phyloP scores from a whole-genome alignment of 2,329 filamentous ascomycete genomes.

The Ambrosiella cleistominuta region DNA sequence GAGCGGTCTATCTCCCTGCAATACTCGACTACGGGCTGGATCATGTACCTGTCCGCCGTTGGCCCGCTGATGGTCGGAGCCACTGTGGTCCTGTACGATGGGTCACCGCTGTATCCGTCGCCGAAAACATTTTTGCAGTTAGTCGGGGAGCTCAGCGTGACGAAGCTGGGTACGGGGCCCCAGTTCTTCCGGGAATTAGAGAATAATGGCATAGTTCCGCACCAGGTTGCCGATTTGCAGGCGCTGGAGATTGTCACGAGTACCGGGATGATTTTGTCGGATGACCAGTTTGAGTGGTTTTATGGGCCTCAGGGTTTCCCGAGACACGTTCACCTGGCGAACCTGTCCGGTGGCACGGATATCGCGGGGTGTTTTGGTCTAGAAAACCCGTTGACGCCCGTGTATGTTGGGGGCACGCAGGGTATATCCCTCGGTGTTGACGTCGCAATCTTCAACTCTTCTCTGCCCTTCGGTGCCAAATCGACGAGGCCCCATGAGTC shows the following conservation, averaged over 20 bases:
- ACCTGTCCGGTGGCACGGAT: conserved; percentile 65
- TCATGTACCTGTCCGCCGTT: conserved; percentile 61
- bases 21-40: conserved; percentile 62
- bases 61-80: conserved; percentile 41
- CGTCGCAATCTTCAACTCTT: conserved; percentile 44
- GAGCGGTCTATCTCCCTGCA: conserved; percentile 30
- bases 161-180: conserved; percentile 58
- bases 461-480: conserved; percentile 22
- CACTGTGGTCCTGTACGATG: conserved; percentile 59
- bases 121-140: conserved; percentile 44
- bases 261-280: conserved; percentile 68
- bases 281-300: conserved; percentile 65
- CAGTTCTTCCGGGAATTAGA: conserved; percentile 59
- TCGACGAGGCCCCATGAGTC: conserved; percentile 20
- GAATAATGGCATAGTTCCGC: conserved; percentile 43
- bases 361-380: conserved; percentile 45
- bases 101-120: conserved; percentile 60
- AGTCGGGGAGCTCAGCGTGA: conserved; percentile 45
- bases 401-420: conserved; percentile 35
- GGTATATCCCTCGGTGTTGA: conserved; percentile 31
- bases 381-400: conserved; percentile 52
- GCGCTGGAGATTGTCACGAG: conserved; percentile 43
- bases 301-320: conserved; percentile 54
- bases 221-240: conserved; percentile 44
- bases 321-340: conserved; percentile 44